phyloP scores from a whole-genome alignment of 2,329 filamentous ascomycete genomes.

The Colletotrichum gloeosporioides region DNA sequence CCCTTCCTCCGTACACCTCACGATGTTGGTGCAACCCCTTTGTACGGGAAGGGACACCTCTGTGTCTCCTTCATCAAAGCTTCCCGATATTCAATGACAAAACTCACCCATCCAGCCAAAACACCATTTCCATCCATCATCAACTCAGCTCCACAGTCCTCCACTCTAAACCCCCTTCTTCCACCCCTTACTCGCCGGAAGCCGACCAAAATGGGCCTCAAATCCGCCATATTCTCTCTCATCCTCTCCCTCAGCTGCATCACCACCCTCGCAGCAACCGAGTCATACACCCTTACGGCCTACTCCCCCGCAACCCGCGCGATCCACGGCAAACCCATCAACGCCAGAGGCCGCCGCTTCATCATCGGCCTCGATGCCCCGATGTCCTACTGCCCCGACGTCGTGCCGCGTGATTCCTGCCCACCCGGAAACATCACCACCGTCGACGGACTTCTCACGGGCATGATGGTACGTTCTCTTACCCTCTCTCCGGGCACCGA shows the following conservation, averaged over 20 bases:
- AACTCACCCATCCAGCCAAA: not conserved
- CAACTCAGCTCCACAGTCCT: accelerated
- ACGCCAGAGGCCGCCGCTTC: slow-evolving; percentile 30
- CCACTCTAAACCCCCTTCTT: not conserved
- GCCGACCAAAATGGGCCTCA: not conserved
- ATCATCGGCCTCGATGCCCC: slow-evolving; percentile 28
- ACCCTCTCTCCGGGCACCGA: accelerated
- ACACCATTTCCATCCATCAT: not conserved
- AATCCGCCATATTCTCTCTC: accelerated
- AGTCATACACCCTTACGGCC: slow-evolving; percentile 30
- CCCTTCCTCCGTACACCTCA: not conserved
- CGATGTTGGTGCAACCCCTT: not conserved
- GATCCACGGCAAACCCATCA: slow-evolving; percentile 29
- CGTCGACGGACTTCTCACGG: slow-evolving; percentile 31
- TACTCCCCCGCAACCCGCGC: slow-evolving; percentile 26
- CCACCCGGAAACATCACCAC: slow-evolving; percentile 31
- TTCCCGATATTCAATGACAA: not conserved
- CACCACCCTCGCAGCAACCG: not conserved
- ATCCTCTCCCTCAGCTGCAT: not conserved
- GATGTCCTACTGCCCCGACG: not conserved
- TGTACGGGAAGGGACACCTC: not conserved
- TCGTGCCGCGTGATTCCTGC: slow-evolving; percentile 19
- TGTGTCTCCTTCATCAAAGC: not conserved
- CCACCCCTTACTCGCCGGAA: not conserved
- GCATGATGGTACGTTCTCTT: slow-evolving; percentile 27